phyloP scores from a whole-genome alignment of 2,329 filamentous ascomycete species.

The Trichophyton schoenleinii region DNA sequence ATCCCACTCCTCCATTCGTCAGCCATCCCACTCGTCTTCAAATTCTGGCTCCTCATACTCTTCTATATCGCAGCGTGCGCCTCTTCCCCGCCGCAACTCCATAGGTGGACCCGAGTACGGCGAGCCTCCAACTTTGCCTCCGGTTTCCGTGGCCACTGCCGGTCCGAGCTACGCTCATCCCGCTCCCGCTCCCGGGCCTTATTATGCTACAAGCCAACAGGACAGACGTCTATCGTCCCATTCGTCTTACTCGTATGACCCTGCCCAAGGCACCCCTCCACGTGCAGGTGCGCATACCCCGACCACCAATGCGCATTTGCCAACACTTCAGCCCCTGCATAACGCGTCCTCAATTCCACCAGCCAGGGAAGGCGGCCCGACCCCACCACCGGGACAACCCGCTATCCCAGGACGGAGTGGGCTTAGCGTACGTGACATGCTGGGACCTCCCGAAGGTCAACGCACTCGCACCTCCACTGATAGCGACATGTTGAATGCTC shows the following conservation, averaged over 20 bases:
- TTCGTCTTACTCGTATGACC: conserved; percentile 32
- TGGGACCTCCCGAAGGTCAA: conserved; percentile 30
- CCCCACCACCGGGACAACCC: conserved; percentile 30
- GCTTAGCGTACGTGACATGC: conserved; percentile 38
- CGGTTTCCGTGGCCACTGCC: conserved; percentile 34
- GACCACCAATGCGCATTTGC: conserved; percentile 20
- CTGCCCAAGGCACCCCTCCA: conserved; percentile 26
- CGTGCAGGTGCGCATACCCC: conserved; percentile 26
- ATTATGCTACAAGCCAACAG: conserved; percentile 26
- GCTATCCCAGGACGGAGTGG: conserved; percentile 28
- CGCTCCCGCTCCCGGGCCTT: conserved; percentile 23
- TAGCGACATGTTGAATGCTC: conserved; percentile 39
- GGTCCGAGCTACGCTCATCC: conserved; percentile 31
- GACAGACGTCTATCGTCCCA: conserved; percentile 36
- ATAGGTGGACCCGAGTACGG: conserved; percentile 35
- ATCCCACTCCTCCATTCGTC: conserved; percentile 10
- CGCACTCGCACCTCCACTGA: conserved; percentile 34
- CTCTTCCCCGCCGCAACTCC: conserved; percentile 31
- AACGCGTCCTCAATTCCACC: conserved; percentile 18
- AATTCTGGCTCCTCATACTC: conserved; percentile 21
- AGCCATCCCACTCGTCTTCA: conserved; percentile 15
- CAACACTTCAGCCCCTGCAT: conserved; percentile 24
- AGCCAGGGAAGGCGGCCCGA: conserved; percentile 22
- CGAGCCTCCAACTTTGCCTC: conserved; percentile 36
- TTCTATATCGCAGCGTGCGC: conserved; percentile 25